A percentile compares a stretch with the other conserved stretches of the same genome.
Evolutionary conservation across 306 rosid genomes (phyloP).

Genomic region (Sicyos edulis): DNA sequence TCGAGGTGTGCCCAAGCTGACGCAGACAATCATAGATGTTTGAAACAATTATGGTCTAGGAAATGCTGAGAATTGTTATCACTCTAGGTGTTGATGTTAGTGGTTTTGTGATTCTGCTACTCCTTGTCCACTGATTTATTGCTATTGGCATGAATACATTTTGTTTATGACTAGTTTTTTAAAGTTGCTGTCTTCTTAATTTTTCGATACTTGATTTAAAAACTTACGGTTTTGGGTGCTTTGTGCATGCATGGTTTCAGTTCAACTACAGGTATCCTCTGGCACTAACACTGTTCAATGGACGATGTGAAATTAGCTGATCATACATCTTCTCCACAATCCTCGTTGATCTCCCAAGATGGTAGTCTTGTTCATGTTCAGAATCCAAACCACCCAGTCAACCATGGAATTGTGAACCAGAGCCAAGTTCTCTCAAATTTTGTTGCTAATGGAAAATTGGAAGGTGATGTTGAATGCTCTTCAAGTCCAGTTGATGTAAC

Average conservation of each 20-base stretch:
- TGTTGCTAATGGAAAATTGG: slow-evolving; percentile 4
- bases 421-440: slow-evolving; percentile 11
- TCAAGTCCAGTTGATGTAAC: slow-evolving; percentile 6
- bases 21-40: no score
- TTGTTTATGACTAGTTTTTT: slow-evolving; percentile 3
- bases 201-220: neutral
- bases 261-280: neutral
- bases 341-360: slow-evolving; percentile 5
- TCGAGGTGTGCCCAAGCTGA: no score
- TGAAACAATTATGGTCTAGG: neutral
- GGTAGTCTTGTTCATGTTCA: neutral
- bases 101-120: neutral
- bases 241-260: slow-evolving; percentile 1
- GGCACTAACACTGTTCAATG: slow-evolving; percentile 12
- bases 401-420: slow-evolving; percentile 4
- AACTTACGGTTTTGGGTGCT: neutral
- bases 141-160: neutral
- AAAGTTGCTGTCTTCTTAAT: neutral
- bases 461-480: slow-evolving; percentile 3
- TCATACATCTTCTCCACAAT: slow-evolving; percentile 19
- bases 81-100: neutral
- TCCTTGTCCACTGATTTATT: slow-evolving; percentile 1
- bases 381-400: neutral
- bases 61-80: neutral
- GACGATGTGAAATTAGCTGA: slow-evolving; percentile 21